Evolutionary conservation across 2,329 filamentous ascomycete species (phyloP), one percentile per base, ranked within the genome.

Genomic region (Hawksworthiomyces lignivorus): DNA sequence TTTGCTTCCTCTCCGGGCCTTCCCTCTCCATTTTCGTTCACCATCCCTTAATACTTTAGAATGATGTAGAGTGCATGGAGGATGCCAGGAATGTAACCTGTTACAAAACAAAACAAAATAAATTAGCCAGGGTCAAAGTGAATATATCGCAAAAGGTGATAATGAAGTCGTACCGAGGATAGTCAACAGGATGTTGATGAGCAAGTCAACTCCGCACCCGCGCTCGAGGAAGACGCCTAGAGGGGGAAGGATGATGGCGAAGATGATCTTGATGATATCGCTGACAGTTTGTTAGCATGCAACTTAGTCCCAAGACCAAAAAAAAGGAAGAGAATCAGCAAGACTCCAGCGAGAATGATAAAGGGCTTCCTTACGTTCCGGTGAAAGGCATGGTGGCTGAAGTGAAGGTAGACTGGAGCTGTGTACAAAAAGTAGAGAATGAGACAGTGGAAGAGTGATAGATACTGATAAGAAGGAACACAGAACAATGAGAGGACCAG

Each of bases 21-120:
- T 14, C 22, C 29, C 19, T 8, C n/a, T n/a, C n/a, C 22, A 29
- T 15, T 24, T 21, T 21, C 26, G 20, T 21, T 12, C 30, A 19
- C 20, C 19, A 15, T 11, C 21, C 30, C 39, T 43, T 87, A 94
- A 62, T 88, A 90, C 68, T 90, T 92, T 57, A 92, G 73, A 54
- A 94, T 92, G 59, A 94, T 89, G 75, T 92, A 94, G 70, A 94
- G 69, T 48, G 88, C 88, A 72, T 95, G 88, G 64, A 94, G 87
- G 69, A 94, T 89, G 64, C 87, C 85, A 51, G 83, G 84, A 57
- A 89, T 75, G 61, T 73, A 73, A 59, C 68, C 68, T 70, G 39
- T 12, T 2, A 4, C 8, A 41, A 45, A 11, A 47, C 43, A 14
- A 21, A 3, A 22, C 7, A 4, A 3, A 17, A 7, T 6, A n/a